Percentiles rank a stretch among this genome's conserved stretches.
These are phyloP conservation scores for Rhododendron williamsianum DNA, from an alignment of 148 eudicot species.

Conservation along the genomic window DNA sequence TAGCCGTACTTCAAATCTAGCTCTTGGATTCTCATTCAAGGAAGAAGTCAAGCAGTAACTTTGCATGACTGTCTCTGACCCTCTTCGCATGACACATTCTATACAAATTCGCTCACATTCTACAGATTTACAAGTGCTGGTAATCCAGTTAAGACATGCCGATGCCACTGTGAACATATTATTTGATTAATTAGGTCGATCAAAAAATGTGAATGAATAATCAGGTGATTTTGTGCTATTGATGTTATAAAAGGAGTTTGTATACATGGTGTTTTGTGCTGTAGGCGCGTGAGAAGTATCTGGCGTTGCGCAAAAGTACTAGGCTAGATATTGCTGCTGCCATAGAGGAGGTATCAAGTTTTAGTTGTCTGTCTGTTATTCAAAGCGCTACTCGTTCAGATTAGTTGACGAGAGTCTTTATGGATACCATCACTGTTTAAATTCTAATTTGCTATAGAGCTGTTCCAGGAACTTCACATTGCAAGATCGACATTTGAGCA, in stretches of 20 bases:
- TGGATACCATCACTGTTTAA: slow-evolving; percentile 30
- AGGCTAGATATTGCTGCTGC: slow-evolving; percentile 63
- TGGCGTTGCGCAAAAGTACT: slow-evolving; percentile 72
- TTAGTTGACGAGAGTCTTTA: slow-evolving; percentile 21
- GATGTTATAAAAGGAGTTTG: not conserved
- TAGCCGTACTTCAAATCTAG: not conserved
- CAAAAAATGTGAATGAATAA: not conserved
- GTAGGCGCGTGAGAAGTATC: slow-evolving; percentile 79
- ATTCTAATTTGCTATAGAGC: slow-evolving; percentile 66
- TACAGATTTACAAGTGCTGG: not conserved
- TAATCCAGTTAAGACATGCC: not conserved
- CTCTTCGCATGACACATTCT: not conserved
- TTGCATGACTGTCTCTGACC: not conserved
- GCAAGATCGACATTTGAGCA: slow-evolving; percentile 81
- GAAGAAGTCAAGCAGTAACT: not conserved
- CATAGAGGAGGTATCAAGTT: slow-evolving; percentile 66
- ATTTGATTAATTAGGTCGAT: not conserved
- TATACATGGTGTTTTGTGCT: slow-evolving; percentile 14
- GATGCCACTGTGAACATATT: not conserved
- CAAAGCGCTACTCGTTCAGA: not conserved
- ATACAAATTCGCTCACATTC: not conserved
- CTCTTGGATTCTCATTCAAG: not conserved
- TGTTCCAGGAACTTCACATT: slow-evolving; percentile 81
- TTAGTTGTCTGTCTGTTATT: slow-evolving; percentile 14
- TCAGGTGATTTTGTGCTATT: not conserved